Percentiles rank a stretch among this genome's conserved stretches.
phyloP scores from a whole-genome alignment of 2,329 filamentous ascomycete species.

The Pseudofabraea citricarpa region DNA sequence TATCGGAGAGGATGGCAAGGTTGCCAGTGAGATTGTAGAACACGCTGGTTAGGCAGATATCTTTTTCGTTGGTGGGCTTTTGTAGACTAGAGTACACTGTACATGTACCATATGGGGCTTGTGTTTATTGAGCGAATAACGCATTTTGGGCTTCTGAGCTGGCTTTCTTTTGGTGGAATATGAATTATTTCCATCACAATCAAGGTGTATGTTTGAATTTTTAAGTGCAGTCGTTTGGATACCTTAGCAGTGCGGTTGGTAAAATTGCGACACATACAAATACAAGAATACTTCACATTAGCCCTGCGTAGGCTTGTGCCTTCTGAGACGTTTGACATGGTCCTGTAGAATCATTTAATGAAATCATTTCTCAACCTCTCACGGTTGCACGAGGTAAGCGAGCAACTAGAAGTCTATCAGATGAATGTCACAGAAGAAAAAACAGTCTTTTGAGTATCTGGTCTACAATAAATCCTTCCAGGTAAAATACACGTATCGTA shows the following conservation, averaged over 20 bases:
- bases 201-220: neutral
- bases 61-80: neutral
- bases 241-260: too few relatives aligned
- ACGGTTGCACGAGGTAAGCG: too few relatives aligned
- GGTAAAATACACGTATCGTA: neutral
- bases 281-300: too few relatives aligned
- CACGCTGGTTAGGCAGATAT: slow-evolving; percentile 64
- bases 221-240: neutral
- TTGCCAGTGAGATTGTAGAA: slow-evolving; percentile 92
- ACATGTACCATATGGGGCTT: slow-evolving; percentile 11
- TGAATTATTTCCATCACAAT: neutral
- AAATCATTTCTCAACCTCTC: too few relatives aligned
- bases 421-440: too few relatives aligned
- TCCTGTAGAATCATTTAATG: too few relatives aligned
- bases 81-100: neutral
- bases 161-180: neutral
- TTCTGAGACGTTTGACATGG: too few relatives aligned
- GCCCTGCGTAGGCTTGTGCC: too few relatives aligned
- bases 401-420: too few relatives aligned
- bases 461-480: too few relatives aligned
- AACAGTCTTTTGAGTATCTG: too few relatives aligned
- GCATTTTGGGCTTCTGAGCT: neutral
- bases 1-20: slow-evolving; percentile 65
- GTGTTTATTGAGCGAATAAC: slow-evolving; percentile 1
- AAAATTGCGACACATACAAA: too few relatives aligned